Evolutionary conservation across 164 flowering plant species (phyloP).

Genomic region (Aristolochia contorta): DNA sequence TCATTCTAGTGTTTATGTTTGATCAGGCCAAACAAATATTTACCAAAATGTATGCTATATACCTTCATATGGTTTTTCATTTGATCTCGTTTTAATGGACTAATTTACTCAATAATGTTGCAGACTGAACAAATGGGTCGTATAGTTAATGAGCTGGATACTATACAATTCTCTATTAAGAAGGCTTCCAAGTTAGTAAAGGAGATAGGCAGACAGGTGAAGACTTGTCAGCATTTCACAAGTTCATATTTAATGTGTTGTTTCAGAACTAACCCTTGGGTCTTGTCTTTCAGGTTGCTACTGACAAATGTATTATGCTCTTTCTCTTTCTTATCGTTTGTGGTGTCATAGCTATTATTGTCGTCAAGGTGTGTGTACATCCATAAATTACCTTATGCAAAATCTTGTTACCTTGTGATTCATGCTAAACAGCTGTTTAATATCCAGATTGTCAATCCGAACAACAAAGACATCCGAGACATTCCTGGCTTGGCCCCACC

Average conservation of each 20-base stretch:
- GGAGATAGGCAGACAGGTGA: constrained; percentile 97
- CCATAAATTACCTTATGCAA: constrained; percentile 1
- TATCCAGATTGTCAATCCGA: constrained; percentile 67
- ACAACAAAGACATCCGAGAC: constrained; percentile 73
- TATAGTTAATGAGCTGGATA: constrained; percentile 86
- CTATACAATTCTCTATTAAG: constrained; percentile 90
- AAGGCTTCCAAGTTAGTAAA: constrained; percentile 94
- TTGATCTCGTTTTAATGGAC: too few species aligned
- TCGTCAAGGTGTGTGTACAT: constrained; percentile 69
- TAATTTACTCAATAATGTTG: background rate
- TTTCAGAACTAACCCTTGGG: background rate
- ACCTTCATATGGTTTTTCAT: too few species aligned
- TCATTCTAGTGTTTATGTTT: background rate
- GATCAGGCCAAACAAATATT: too few species aligned
- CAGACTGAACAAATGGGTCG: constrained; percentile 99
- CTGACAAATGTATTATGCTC: constrained; percentile 90
- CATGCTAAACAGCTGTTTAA: background rate
- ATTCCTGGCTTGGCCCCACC: constrained; percentile 97
- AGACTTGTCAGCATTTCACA: background rate
- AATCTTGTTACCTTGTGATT: background rate
- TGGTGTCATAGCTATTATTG: constrained; percentile 83
- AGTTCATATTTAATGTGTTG: background rate
- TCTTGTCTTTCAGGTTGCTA: constrained; percentile 58
- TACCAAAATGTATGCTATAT: too few species aligned
- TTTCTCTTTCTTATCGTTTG: constrained; percentile 75